Conservation (phyloP, 1,284 basidiomycete species). For the Porogramme epimiltina region DNA sequence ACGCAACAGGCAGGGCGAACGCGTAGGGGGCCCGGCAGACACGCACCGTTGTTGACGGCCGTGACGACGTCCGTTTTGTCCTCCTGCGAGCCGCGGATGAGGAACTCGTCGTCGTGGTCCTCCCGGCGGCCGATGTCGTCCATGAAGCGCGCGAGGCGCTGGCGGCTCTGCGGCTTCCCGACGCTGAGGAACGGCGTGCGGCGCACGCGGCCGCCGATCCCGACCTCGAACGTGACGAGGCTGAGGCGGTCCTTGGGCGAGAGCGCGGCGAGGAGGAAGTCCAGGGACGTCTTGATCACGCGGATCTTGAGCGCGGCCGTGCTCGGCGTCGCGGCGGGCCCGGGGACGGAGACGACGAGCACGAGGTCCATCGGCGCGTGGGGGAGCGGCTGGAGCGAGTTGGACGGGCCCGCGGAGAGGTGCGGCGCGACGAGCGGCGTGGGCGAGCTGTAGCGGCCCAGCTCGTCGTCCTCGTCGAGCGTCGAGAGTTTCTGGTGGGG, state of each 20-base stretch:
- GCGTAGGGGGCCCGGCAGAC: neutral
- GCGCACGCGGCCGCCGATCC: constrained; percentile 74
- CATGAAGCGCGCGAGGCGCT: constrained; percentile 76
- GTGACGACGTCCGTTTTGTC: constrained; percentile 96
- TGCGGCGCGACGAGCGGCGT: constrained; percentile 71
- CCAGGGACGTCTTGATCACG: constrained; percentile 82
- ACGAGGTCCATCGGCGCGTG: constrained; percentile 93
- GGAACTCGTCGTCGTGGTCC: constrained; percentile 68
- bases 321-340: constrained; percentile 68
- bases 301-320: constrained; percentile 83
- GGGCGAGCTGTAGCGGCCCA: constrained; percentile 54
- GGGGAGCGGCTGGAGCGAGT: constrained; percentile 75
- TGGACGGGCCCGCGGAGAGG: constrained; percentile 73
- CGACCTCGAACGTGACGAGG: constrained; percentile 88
- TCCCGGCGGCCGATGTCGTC: constrained; percentile 61
- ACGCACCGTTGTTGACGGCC: constrained; percentile 86
- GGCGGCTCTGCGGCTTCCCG: constrained; percentile 69
- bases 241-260: constrained; percentile 79
- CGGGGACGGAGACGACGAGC: constrained; percentile 87
- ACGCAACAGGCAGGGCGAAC: neutral
- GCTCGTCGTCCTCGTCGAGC: constrained; percentile 71
- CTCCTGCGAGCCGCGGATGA: constrained; percentile 77
- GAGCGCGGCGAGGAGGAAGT: constrained; percentile 81
- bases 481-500: constrained; percentile 55
- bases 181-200: constrained; percentile 87